These are phyloP conservation scores for Thinopyrum elongatum DNA, from an alignment of 176 grass and related monocot genomes.

Conservation along the genomic window DNA sequence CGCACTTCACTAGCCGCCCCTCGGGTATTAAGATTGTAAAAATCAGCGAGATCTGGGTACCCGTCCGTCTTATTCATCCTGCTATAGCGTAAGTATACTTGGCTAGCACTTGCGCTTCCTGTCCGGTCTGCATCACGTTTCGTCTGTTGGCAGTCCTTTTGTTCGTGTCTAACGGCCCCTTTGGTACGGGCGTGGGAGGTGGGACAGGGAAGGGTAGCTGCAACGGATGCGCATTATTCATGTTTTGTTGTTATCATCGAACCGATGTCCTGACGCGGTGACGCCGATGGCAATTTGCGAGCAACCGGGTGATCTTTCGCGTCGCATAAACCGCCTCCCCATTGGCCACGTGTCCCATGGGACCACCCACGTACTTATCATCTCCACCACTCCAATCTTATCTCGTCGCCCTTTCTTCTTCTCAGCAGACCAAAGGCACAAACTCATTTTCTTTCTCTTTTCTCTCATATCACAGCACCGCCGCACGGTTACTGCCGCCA, in stretches of 20 bases:
- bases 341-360: too few species aligned
- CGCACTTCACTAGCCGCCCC: not conserved
- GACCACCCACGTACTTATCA: too few species aligned
- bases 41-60: constrained; percentile 13
- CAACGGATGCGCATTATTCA: constrained; percentile 13
- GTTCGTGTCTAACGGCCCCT: constrained; percentile 24
- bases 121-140: not conserved
- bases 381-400: too few species aligned
- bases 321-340: too few species aligned
- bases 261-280: not conserved
- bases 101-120: constrained; percentile 24
- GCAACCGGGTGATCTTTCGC: not conserved
- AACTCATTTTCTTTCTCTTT: too few species aligned
- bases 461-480: too few species aligned
- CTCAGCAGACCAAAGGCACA: too few species aligned
- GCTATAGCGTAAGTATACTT: constrained; percentile 36
- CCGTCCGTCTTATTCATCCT: constrained; percentile 17
- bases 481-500: too few species aligned
- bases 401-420: too few species aligned
- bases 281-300: constrained; percentile 4
- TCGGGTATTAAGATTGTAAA: constrained; percentile 28
- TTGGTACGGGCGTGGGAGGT: constrained; percentile 21
- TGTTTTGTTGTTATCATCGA: not conserved
- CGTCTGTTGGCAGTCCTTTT: constrained; percentile 17
- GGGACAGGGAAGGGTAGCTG: constrained; percentile 20